Conservation (phyloP, 768 basidiomycete species). For the Phaeotremella fagi region DNA sequence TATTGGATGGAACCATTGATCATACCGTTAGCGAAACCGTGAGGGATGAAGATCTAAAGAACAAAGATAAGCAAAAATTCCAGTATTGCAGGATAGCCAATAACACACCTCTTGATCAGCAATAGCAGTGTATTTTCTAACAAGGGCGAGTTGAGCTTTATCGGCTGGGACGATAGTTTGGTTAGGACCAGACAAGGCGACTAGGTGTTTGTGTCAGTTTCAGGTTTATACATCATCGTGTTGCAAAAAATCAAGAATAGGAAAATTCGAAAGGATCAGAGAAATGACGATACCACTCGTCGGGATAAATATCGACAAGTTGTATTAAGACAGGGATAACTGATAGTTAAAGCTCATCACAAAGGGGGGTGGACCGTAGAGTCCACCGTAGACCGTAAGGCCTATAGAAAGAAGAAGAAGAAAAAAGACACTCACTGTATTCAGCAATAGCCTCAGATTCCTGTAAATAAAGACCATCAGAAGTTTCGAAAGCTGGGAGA, state of each 20-base stretch:
- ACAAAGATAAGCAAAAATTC: neutral
- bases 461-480: conserved; percentile 71
- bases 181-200: conserved; percentile 71
- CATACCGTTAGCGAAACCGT: conserved; percentile 52
- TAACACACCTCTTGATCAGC: conserved; percentile 61
- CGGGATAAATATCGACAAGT: conserved; percentile 56
- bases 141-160: conserved; percentile 62
- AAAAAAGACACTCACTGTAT: conserved; percentile 64
- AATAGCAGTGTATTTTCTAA: conserved; percentile 82
- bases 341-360: conserved; percentile 56
- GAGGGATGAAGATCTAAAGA: conserved; percentile 47
- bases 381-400: neutral
- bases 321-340: conserved; percentile 70
- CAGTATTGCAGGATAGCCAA: neutral
- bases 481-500: conserved; percentile 71
- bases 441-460: conserved; percentile 77
- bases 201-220: conserved; percentile 50
- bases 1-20: conserved; percentile 58
- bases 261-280: conserved; percentile 33
- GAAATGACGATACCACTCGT: conserved; percentile 49
- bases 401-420: neutral
- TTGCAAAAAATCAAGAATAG: neutral
- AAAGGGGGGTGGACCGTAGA: conserved; percentile 5
- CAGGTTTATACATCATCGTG: neutral
- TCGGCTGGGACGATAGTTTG: conserved; percentile 67